phyloP scores from a whole-genome alignment of 306 rosid genomes.

The Adenanthera pavonina region DNA sequence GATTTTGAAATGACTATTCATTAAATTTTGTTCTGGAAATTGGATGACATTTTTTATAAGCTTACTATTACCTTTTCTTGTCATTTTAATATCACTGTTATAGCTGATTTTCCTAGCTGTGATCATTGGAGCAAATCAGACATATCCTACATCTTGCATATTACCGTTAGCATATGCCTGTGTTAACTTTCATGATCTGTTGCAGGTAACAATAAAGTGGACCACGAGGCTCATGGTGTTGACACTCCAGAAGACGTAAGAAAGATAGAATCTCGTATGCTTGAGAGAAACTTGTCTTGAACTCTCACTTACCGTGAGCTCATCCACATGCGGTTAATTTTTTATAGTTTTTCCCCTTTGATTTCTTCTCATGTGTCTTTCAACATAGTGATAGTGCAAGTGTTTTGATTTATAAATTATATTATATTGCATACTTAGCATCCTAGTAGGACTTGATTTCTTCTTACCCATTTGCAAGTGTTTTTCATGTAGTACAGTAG shows the following conservation, averaged over 20 bases:
- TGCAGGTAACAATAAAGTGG: constrained; percentile 82
- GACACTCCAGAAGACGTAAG: constrained; percentile 90
- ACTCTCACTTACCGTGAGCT: constrained; percentile 19
- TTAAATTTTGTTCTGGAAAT: constrained; percentile 4
- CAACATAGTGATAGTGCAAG: background rate
- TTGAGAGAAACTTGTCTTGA: constrained; percentile 71
- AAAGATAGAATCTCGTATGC: constrained; percentile 84
- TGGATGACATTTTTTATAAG: background rate
- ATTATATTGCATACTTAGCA: constrained; percentile 1
- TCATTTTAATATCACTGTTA: background rate
- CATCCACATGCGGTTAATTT: background rate
- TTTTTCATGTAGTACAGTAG: background rate
- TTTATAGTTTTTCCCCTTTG: background rate
- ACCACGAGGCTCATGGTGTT: constrained; percentile 96
- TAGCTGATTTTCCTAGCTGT: constrained; percentile 1
- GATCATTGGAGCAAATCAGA: constrained; percentile 6
- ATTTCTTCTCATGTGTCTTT: constrained; percentile 9
- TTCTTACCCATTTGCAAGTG: background rate
- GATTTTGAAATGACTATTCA: background rate
- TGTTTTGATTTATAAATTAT: background rate
- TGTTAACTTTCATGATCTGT: constrained; percentile 27
- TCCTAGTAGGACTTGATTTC: background rate
- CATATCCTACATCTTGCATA: constrained; percentile 16
- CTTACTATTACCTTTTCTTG: background rate
- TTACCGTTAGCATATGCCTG: background rate